Percentiles rank a stretch among this genome's conserved stretches.
Evolutionary conservation across 2,329 filamentous ascomycete species (phyloP).

Genomic region (Paradendryphiella salina): DNA sequence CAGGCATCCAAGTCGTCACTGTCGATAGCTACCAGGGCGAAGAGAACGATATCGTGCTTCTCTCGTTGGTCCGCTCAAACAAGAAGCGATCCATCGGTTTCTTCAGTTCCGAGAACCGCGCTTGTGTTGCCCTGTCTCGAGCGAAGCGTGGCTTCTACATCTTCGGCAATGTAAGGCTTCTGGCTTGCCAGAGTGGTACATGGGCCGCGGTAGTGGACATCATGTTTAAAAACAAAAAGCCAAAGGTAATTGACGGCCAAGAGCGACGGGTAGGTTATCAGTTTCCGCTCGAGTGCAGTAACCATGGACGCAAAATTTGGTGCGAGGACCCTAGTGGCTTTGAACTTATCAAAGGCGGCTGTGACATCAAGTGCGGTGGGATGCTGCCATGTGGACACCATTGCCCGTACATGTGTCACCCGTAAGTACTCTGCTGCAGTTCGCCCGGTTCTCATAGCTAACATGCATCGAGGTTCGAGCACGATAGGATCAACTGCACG

Average conservation of each 20-base stretch:
- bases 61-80: constrained; percentile 79
- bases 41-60: constrained; percentile 79
- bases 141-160: constrained; percentile 80
- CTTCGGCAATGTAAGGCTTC: constrained; percentile 72
- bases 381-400: constrained; percentile 40
- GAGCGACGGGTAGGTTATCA: constrained; percentile 51
- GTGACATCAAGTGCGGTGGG: constrained; percentile 32
- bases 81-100: constrained; percentile 67
- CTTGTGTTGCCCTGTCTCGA: constrained; percentile 67
- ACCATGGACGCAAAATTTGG: constrained; percentile 58
- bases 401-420: constrained; percentile 43
- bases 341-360: constrained; percentile 38
- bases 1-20: constrained; percentile 66
- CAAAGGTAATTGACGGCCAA: constrained; percentile 28
- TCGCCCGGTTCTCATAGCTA: not conserved
- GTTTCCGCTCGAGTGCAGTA: constrained; percentile 66
- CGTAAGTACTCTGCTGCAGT: constrained; percentile 19
- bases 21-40: constrained; percentile 87
- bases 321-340: constrained; percentile 50
- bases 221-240: constrained; percentile 50
- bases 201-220: constrained; percentile 58
- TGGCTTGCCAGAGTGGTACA: constrained; percentile 52
- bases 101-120: constrained; percentile 65
- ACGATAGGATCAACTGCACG: constrained; percentile 38
- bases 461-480: constrained; percentile 27